Conservation (phyloP, 768 basidiomycete species). For the Sarcodon sp. region DNA sequence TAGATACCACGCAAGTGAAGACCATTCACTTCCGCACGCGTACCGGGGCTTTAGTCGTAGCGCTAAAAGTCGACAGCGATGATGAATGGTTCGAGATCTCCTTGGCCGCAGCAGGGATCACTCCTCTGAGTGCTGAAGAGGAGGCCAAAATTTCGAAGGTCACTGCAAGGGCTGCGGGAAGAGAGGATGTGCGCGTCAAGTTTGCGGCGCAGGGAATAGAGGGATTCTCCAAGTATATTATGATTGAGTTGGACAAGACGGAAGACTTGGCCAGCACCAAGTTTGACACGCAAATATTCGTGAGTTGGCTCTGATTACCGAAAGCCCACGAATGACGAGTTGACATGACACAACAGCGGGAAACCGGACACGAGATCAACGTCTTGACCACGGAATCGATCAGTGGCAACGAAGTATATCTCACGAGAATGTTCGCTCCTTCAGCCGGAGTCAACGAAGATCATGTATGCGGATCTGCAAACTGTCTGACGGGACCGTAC, state of each 20-base stretch:
- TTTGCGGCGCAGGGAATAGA: conserved; percentile 22
- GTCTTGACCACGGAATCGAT: conserved; percentile 25
- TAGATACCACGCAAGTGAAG: background rate
- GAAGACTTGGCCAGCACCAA: conserved; percentile 21
- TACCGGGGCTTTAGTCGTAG: conserved; percentile 13
- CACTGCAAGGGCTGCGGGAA: conserved; percentile 25
- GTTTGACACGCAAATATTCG: conserved; percentile 20
- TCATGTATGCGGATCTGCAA: conserved; percentile 41
- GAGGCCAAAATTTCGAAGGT: conserved; percentile 15
- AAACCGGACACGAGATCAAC: conserved; percentile 22
- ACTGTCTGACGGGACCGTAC: conserved; percentile 34
- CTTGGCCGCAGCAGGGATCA: conserved; percentile 17
- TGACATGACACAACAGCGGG: conserved; percentile 12
- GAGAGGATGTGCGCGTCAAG: conserved; percentile 21
- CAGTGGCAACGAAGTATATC: conserved; percentile 22
- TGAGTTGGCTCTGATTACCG: conserved; percentile 12
- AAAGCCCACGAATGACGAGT: background rate
- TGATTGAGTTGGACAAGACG: conserved; percentile 28
- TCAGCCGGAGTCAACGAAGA: conserved; percentile 24
- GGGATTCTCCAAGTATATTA: conserved; percentile 20
- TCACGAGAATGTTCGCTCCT: conserved; percentile 40
- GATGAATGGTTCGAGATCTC: conserved; percentile 20
- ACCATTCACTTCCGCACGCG: conserved; percentile 10
- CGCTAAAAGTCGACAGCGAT: conserved; percentile 2
- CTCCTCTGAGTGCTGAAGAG: conserved; percentile 17